Percentiles rank a stretch among this genome's conserved stretches.
Evolutionary conservation across 352 stramenopile genomes (phyloP).

Genomic region (Blastocystis sp.): DNA sequence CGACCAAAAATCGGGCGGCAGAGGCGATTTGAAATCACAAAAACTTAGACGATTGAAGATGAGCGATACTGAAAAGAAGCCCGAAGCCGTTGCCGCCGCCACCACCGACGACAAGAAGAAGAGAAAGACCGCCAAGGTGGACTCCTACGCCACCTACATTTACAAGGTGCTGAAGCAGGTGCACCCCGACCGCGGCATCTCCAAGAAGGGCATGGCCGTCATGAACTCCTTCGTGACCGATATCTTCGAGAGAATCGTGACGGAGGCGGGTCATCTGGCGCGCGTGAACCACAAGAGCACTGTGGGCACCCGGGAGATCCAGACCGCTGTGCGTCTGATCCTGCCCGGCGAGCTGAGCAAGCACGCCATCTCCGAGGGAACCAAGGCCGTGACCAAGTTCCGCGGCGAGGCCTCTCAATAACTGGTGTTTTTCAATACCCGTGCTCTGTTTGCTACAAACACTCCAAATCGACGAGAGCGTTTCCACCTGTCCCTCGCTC

Average conservation of each 20-base stretch:
- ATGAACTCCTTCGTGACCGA: too few relatives aligned
- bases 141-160: conserved; percentile 74
- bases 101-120: conserved; percentile 74
- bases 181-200: too few relatives aligned
- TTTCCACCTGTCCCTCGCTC: conserved; percentile 33
- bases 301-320: too few relatives aligned
- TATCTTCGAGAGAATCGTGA: too few relatives aligned
- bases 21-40: conserved; percentile 15
- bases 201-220: too few relatives aligned
- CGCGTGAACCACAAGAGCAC: too few relatives aligned
- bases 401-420: not conserved
- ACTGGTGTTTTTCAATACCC: conserved; percentile 63
- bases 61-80: not conserved
- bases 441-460: conserved; percentile 43
- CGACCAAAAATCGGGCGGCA: not conserved
- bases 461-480: conserved; percentile 35
- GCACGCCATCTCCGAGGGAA: conserved; percentile 82
- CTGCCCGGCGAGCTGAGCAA: conserved; percentile 92
- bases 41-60: conserved; percentile 40
- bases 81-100: not conserved
- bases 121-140: conserved; percentile 80
- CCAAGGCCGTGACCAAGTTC: too few relatives aligned
- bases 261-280: too few relatives aligned
- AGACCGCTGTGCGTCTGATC: not conserved
- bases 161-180: too few relatives aligned